Base-by-base conservation (phyloP, 2,329 filamentous ascomycete species). In the Rugonectria rugulosa region DNA sequence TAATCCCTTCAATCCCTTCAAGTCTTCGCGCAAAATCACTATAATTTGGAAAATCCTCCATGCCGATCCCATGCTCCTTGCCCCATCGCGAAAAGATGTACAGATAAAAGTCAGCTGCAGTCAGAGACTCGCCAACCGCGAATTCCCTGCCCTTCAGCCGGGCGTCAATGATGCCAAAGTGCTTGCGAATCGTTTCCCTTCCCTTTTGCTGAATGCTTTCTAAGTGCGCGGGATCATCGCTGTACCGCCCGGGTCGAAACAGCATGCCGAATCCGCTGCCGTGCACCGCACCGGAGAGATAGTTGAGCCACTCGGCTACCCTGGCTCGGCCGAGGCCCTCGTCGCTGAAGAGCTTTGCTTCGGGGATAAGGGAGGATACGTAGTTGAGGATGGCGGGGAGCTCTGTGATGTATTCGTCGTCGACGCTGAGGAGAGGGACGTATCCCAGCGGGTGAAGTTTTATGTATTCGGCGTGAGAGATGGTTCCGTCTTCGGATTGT, bases 251-350 rank as follows among this genome's bases (percentile, higher is more conserved):
- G 0, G 73, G 72, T 8, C 66, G 61, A 6, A 63, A 51, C 2
- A 60, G 44, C 26, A 66, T 66, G 6, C 52, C 69, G 19, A 65
- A 73, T 0, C 66, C 73, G 10, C 60, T 12, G 4, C 60, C 57
- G 31, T 76, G 73, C 4, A 74, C 44, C 1, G 69, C 70, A 0
- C 68, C 70, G 2, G 70, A 70, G 1, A 76, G 55, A 61, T 68
- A 75, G 2, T 55, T 57, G 14, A 71, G 31, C 74, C 74, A 76
- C 46, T 75, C 67, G 1, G 60, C 12, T 0, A 68, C 63, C 31
- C 64, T 68, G 3, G 72, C 68, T 0, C 57, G 60, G 4, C 68
- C 61, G 1, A 72, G 11, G 0, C 41, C 2, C 0, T 49, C 52
- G 2, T 41, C n/a, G 0, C 72, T 72, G 0, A 70, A 27, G 0